Conservation (phyloP, 495 filamentous ascomycete species). For the Pyronema domesticum region DNA sequence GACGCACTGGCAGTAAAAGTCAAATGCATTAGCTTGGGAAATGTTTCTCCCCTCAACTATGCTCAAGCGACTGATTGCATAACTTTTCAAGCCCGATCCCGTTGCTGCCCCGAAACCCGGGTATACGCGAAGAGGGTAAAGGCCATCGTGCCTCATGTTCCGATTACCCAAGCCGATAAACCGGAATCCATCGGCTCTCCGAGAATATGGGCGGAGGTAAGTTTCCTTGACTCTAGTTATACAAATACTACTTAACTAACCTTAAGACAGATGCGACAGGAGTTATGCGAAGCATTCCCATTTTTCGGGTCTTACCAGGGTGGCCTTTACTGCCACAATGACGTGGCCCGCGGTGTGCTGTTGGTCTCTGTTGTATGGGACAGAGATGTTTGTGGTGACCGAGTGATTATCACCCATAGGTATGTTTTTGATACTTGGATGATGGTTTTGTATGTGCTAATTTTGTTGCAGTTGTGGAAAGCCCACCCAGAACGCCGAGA, state of each 20-base stretch:
- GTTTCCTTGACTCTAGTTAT: neutral
- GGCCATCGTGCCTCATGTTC: too few relatives aligned
- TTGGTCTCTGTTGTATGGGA: conserved; percentile 39
- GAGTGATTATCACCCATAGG: conserved; percentile 50
- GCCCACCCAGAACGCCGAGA: conserved; percentile 23
- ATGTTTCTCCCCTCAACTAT: too few relatives aligned
- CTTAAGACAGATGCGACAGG: conserved; percentile 34
- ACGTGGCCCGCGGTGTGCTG: conserved; percentile 39
- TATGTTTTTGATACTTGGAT: conserved; percentile 27
- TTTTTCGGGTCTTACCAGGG: conserved; percentile 50
- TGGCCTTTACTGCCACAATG: conserved; percentile 34
- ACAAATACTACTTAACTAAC: neutral
- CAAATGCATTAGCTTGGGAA: too few relatives aligned
- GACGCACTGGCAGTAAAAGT: too few relatives aligned
- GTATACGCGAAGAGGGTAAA: too few relatives aligned
- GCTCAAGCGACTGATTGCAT: too few relatives aligned
- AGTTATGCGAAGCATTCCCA: conserved; percentile 46
- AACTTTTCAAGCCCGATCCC: too few relatives aligned
- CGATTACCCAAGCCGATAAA: conserved; percentile 8
- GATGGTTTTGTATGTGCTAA: neutral
- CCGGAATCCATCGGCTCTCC: conserved; percentile 15
- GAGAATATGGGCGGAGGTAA: conserved; percentile 21
- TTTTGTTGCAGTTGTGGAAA: conserved; percentile 35
- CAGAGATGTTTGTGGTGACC: conserved; percentile 41
- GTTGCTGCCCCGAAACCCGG: too few relatives aligned